Evolutionary conservation across 495 filamentous ascomycete genomes (phyloP).

Genomic region (Neohortaea acidophila): DNA sequence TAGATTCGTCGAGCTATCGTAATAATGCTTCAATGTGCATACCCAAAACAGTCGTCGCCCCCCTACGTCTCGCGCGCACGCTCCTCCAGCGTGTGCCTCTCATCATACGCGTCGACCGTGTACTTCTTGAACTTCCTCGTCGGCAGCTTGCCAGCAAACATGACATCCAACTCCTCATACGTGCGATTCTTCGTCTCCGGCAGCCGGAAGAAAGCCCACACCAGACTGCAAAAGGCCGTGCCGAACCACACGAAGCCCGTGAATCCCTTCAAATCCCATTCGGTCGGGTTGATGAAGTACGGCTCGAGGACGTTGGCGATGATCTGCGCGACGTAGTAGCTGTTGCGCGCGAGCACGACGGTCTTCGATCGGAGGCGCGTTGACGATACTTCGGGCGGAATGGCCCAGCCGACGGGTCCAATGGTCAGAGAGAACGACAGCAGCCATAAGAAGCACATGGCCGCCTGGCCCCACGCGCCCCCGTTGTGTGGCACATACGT

Average conservation of each 20-base stretch:
- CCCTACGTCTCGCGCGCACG: too few relatives aligned
- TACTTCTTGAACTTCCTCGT: conserved; percentile 31
- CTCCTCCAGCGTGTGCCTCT: neutral
- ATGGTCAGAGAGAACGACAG: conserved; percentile 61
- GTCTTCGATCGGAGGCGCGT: conserved; percentile 66
- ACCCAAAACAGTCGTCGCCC: too few relatives aligned
- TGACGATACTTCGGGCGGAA: conserved; percentile 61
- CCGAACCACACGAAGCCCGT: conserved; percentile 26
- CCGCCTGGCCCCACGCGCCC: conserved; percentile 27
- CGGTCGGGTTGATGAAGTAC: conserved; percentile 60
- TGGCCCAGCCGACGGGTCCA: conserved; percentile 52
- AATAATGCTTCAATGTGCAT: too few relatives aligned
- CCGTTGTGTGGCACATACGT: conserved; percentile 42
- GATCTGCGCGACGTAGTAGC: conserved; percentile 57
- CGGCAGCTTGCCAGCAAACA: conserved; percentile 37
- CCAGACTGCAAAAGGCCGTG: conserved; percentile 15
- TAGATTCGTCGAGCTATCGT: too few relatives aligned
- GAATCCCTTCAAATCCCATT: conserved; percentile 49
- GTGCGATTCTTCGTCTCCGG: conserved; percentile 27
- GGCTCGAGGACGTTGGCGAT: conserved; percentile 23
- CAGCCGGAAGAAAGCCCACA: conserved; percentile 15
- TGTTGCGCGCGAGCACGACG: conserved; percentile 50
- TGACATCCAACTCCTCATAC: conserved; percentile 40
- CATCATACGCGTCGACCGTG: neutral
- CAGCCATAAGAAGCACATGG: conserved; percentile 30